Evolutionary conservation across 257 asterid species (phyloP), one percentile per base, ranked within the genome.

Genomic region (Echites panduratus): DNA sequence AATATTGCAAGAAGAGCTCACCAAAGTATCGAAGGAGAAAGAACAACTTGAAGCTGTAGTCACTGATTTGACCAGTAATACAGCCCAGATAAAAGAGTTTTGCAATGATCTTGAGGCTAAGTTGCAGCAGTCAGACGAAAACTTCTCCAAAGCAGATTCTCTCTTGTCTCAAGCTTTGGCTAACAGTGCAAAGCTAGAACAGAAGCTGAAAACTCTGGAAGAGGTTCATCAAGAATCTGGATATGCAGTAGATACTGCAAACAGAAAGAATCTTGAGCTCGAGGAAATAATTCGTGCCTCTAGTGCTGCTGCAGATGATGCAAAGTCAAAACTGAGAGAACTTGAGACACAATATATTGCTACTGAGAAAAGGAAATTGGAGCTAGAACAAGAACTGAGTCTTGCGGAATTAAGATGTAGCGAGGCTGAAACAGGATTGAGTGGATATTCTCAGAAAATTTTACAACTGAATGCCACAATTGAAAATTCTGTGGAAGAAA

Each of bases 131-230:
- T 91, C 99, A 0, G 95, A 91, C 26, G 95, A 93, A 48, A 89
- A 90, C 70, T 90, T 87, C 80, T 54, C 75, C 81, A 89, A 87
- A 71, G 83, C 90, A 3, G 92, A 93, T 82, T 75, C 90, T 74
- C 97, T 93, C 76, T 79, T 90, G 56, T 78, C 93, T 32, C 90
- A 88, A 89, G 90, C 98, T 75, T 77, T 87, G 78, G 85, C 86
- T 29, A 89, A 87, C 78, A 84, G 81, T 50, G 82, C 82, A 58
- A 97, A 93, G 71, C 88, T 93, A 40, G 98, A 93, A 75, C 81
- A 85, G 79, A 89, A 90, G 79, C 59, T 90, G 82, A 90, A 84
- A 81, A 32, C 82, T 19, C 73, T 90, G 54, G 96, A 93, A 84
- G 90, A 83, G 73, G 89, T 80, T 73, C 98, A 90, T 75, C 78